Evolutionary conservation across 2,329 filamentous ascomycete species (phyloP).

Genomic region (Cladosporium sphaerospermum): DNA sequence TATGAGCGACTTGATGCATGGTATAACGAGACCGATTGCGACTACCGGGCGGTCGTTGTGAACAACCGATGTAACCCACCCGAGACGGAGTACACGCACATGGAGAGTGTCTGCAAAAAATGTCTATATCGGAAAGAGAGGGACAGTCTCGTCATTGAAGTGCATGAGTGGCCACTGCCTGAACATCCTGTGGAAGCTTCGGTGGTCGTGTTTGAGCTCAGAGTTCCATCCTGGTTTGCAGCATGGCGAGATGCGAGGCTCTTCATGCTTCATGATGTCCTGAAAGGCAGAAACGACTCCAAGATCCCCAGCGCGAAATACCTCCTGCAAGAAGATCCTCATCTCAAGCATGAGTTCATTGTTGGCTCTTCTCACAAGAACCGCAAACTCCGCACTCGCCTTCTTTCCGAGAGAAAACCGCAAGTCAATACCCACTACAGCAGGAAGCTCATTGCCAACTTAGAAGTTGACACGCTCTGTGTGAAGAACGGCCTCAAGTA

Average conservation of each 20-base stretch:
- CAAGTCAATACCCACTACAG: slow-evolving; percentile 46
- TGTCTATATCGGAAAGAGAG: slow-evolving; percentile 36
- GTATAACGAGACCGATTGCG: neutral
- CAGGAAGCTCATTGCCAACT: slow-evolving; percentile 33
- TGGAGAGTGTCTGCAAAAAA: slow-evolving; percentile 35
- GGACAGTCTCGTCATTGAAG: slow-evolving; percentile 38
- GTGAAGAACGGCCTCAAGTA: slow-evolving; percentile 43
- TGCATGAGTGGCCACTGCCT: slow-evolving; percentile 49
- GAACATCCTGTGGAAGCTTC: slow-evolving; percentile 30
- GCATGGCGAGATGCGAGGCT: slow-evolving; percentile 43
- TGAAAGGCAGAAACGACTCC: slow-evolving; percentile 9
- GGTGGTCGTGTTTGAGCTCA: slow-evolving; percentile 48
- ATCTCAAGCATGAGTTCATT: neutral
- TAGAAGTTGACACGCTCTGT: slow-evolving; percentile 37
- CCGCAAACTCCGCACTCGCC: slow-evolving; percentile 24
- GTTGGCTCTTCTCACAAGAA: neutral
- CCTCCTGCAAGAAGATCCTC: slow-evolving; percentile 16
- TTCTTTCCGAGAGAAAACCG: slow-evolving; percentile 45
- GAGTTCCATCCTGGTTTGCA: slow-evolving; percentile 39
- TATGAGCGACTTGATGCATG: slow-evolving; percentile 32
- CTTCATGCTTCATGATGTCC: slow-evolving; percentile 16
- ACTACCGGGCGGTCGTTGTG: slow-evolving; percentile 13
- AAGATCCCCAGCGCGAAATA: neutral
- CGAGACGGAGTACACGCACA: slow-evolving; percentile 27
- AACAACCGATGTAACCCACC: slow-evolving; percentile 18